Conservation (phyloP, 78 protist genomes). For the Salpingoeca rosetta region DNA sequence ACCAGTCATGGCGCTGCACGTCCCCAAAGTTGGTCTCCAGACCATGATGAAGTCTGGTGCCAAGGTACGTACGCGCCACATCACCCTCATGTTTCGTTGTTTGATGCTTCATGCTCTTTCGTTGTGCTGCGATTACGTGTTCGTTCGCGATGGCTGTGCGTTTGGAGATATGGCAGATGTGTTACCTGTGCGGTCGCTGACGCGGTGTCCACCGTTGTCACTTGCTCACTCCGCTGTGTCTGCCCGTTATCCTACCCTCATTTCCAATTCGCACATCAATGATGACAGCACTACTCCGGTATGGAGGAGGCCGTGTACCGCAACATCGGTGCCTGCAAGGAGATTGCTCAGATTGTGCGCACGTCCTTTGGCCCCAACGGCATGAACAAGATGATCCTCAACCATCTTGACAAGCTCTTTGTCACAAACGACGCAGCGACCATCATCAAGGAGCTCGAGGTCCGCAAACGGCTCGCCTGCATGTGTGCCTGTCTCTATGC, state of each 20-base stretch:
- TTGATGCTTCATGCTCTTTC: neutral
- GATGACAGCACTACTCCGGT: constrained; percentile 50
- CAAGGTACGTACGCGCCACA: neutral
- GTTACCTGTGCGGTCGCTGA: too few relatives aligned
- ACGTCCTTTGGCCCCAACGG: constrained; percentile 99
- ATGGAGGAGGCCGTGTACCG: constrained; percentile 87
- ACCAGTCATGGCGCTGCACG: constrained; percentile 31
- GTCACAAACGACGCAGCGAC: constrained; percentile 98
- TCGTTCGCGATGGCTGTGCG: too few relatives aligned
- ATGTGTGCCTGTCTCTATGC: too few relatives aligned
- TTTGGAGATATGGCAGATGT: too few relatives aligned
- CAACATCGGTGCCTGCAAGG: constrained; percentile 90
- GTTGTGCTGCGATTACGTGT: neutral
- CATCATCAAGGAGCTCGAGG: constrained; percentile 89
- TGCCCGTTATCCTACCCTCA: too few relatives aligned
- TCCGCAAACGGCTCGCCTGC: neutral
- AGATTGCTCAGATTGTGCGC: constrained; percentile 74
- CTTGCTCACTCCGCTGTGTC: too few relatives aligned
- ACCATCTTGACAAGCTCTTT: constrained; percentile 93
- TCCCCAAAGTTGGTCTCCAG: constrained; percentile 27
- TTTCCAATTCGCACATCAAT: too few relatives aligned
- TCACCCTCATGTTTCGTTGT: neutral
- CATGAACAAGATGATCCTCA: constrained; percentile 92
- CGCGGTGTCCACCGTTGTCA: too few relatives aligned
- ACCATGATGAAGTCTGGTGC: constrained; percentile 40